Conservation (phyloP, 345 rosid species). For the Laguncularia racemosa region DNA sequence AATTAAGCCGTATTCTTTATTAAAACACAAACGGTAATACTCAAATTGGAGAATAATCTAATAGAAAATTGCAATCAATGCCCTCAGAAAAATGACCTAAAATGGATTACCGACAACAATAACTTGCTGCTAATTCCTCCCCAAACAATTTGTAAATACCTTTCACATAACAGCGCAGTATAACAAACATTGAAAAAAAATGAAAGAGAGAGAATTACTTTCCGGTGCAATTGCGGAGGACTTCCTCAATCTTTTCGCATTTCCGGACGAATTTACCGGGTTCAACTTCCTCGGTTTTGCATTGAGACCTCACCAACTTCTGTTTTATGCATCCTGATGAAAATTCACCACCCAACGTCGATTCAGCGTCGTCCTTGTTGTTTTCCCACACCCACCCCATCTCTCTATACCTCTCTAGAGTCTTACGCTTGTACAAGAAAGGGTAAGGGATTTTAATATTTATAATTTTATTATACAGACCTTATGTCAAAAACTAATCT, state of each 20-base stretch:
- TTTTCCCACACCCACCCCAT: constrained; percentile 76
- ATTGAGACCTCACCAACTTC: constrained; percentile 54
- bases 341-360: constrained; percentile 15
- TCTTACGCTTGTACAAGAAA: no score
- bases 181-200: neutral
- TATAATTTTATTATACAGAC: no score
- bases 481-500: no score
- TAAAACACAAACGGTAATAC: no score
- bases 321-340: constrained; percentile 40
- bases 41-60: no score
- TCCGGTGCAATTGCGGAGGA: constrained; percentile 66
- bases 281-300: constrained; percentile 89
- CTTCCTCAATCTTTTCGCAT: constrained; percentile 81
- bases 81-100: no score
- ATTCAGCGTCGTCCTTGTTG: constrained; percentile 15
- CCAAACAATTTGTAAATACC: neutral
- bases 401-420: neutral
- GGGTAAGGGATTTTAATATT: no score
- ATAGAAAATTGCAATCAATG: no score
- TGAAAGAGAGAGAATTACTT: constrained; percentile 23
- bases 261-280: constrained; percentile 73
- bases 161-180: neutral
- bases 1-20: no score
- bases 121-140: no score
- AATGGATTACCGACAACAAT: no score